phyloP scores from a whole-genome alignment of 345 rosid genomes.

The Raphanus sativus region DNA sequence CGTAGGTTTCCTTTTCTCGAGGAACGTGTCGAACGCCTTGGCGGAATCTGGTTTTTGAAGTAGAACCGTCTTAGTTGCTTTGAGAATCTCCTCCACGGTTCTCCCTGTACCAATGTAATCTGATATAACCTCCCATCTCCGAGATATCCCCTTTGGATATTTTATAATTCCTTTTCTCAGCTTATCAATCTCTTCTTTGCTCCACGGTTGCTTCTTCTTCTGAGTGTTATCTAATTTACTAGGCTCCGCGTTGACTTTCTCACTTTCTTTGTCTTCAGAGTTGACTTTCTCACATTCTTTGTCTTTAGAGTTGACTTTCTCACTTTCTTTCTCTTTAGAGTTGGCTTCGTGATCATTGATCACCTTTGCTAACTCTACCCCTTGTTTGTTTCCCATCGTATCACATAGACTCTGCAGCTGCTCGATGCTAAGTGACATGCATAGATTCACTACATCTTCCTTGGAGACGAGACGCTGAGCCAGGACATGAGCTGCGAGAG shows the following conservation, averaged over 20 bases:
- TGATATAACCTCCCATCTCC: slow-evolving; percentile 95
- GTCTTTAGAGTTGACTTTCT: slow-evolving; percentile 46
- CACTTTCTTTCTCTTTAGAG: slow-evolving; percentile 46
- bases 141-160: slow-evolving; percentile 86
- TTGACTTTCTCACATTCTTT: slow-evolving; percentile 43
- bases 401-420: slow-evolving; percentile 67
- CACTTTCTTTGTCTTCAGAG: slow-evolving; percentile 45
- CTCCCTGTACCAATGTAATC: slow-evolving; percentile 86
- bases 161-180: slow-evolving; percentile 87
- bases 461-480: slow-evolving; percentile 55
- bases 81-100: slow-evolving; percentile 85
- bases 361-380: slow-evolving; percentile 55
- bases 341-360: slow-evolving; percentile 49
- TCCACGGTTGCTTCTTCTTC: slow-evolving; percentile 67
- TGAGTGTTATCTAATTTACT: neutral
- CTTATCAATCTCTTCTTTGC: slow-evolving; percentile 84
- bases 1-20: slow-evolving; percentile 83
- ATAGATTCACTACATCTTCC: slow-evolving; percentile 78
- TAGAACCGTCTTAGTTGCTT: slow-evolving; percentile 87
- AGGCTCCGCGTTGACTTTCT: slow-evolving; percentile 41
- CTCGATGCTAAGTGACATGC: slow-evolving; percentile 68
- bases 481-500: slow-evolving; percentile 62
- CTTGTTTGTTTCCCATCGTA: slow-evolving; percentile 63
- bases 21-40: slow-evolving; percentile 88
- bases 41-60: slow-evolving; percentile 86